These are phyloP conservation scores for Misopates orontium DNA, from an alignment of 257 asterid species.

Conservation along the genomic window DNA sequence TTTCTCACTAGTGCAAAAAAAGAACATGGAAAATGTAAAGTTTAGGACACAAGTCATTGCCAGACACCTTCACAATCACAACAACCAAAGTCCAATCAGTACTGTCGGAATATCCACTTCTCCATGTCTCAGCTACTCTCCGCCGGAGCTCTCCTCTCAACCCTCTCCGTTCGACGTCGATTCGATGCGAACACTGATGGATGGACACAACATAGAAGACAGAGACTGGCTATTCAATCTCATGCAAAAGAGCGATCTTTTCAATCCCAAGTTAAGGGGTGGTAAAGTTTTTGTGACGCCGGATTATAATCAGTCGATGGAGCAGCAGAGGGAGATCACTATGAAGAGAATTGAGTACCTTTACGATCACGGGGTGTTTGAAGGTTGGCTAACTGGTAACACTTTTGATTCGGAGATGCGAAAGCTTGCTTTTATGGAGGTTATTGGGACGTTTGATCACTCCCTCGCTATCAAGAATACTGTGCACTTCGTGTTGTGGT, in stretches of 20 bases:
- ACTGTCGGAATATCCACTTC: slow-evolving; percentile 32
- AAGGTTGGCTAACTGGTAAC: slow-evolving; percentile 76
- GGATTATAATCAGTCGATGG: slow-evolving; percentile 89
- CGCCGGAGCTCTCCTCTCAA: slow-evolving; percentile 68
- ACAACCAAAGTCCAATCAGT: slow-evolving; percentile 1
- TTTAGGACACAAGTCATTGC: slow-evolving; percentile 65
- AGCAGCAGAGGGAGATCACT: slow-evolving; percentile 93
- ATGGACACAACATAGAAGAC: slow-evolving; percentile 69
- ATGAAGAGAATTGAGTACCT: slow-evolving; percentile 79
- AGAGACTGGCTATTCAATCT: slow-evolving; percentile 81
- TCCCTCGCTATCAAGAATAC: slow-evolving; percentile 80
- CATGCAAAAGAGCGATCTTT: slow-evolving; percentile 67
- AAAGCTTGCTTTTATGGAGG: slow-evolving; percentile 79
- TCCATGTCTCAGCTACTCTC: slow-evolving; percentile 72
- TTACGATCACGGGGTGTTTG: slow-evolving; percentile 71
- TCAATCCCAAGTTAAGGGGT: slow-evolving; percentile 67
- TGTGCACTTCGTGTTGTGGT: slow-evolving; percentile 85
- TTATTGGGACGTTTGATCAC: slow-evolving; percentile 72
- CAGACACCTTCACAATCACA: slow-evolving; percentile 64
- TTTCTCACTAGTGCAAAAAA: too few species aligned
- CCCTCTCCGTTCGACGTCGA: slow-evolving; percentile 49
- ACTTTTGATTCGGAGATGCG: slow-evolving; percentile 82
- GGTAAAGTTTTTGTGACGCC: slow-evolving; percentile 72
- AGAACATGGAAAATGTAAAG: slow-evolving; percentile 47
- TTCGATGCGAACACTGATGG: slow-evolving; percentile 76